These are phyloP conservation scores for Limonium bicolor DNA, from an alignment of 148 eudicot species.

Conservation along the genomic window DNA sequence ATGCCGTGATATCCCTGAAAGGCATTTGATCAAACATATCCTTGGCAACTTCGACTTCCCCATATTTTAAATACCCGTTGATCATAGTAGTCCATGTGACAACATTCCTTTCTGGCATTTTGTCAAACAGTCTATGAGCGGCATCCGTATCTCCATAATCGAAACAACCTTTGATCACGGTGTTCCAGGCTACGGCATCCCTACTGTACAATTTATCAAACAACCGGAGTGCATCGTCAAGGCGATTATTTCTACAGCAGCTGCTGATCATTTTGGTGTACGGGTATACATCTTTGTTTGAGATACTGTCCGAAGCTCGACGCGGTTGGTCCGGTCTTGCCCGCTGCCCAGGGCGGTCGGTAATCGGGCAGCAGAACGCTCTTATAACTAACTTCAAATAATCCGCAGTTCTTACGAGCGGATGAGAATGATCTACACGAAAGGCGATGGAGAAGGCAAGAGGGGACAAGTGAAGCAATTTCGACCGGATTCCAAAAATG, in stretches of 20 bases:
- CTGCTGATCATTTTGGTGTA: constrained; percentile 47
- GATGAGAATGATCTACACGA: no score
- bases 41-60: constrained; percentile 37
- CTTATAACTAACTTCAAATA: no score
- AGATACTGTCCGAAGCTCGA: constrained; percentile 12
- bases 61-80: constrained; percentile 40
- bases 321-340: constrained; percentile 26
- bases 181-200: constrained; percentile 55
- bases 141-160: constrained; percentile 33
- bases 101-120: constrained; percentile 56
- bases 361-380: no score
- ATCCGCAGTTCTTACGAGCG: no score
- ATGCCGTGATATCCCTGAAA: constrained; percentile 45
- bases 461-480: no score
- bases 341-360: no score
- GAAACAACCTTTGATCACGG: constrained; percentile 65
- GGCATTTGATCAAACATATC: constrained; percentile 54
- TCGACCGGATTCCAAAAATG: no score
- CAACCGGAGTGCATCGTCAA: constrained; percentile 47
- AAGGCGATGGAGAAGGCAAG: no score
- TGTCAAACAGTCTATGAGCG: constrained; percentile 40
- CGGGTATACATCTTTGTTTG: constrained; percentile 21
- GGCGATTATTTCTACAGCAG: constrained; percentile 11
- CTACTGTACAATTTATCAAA: constrained; percentile 50
- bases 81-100: constrained; percentile 75